Base-by-base conservation (phyloP, 805 yeast species). In the Saccharomycopsis sp. region DNA sequence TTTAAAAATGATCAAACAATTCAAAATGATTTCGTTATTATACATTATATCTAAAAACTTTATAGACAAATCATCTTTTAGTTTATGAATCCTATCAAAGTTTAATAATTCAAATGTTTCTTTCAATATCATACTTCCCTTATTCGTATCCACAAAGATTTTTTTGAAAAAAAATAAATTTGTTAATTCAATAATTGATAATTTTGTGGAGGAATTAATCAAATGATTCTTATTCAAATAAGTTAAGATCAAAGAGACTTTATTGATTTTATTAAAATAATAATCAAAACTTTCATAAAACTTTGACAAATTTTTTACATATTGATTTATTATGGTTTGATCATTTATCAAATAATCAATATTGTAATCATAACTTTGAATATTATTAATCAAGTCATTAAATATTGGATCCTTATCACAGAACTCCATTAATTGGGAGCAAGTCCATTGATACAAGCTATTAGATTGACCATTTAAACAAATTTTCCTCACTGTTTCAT, bases 181-280 rank as follows among this genome's bases (percentile, higher is more conserved):
- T 14, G 35, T 28, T 21, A 38, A 26, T 31, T 44, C 48, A 13
- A 37, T 12, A 10, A 41, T 28, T 10, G 44, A 15, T 3, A 41
- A 21, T 18, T 31, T 37, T 25, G 48, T 37, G 37, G 26, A 30
- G 4, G 41, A 36, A 19, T 28, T 30, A 15, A 31, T 38, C 17
- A 44, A 21, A 10, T 27, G 5, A 18, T 34, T 34, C 14, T 29
- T 31, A 21, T 44, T 42, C 10, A 38, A 35, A 21, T 44, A 41
- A 6, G 30, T 21, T 15, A 35, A 33, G 18, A 44, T 39, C 21
- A 34, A 21, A 3, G 25, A n/a, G 10, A 41, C 21, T 10, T 20
- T 10, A 23, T 30, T 37, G 5, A 38, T 19, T 29, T 32, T 44
- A 12, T n/a, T 25, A n/a, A 41, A 44, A 6, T 34, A 37, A 18